Evolutionary conservation across 2,329 filamentous ascomycete species (phyloP).

Genomic region (Hymenoscyphus albidus): DNA sequence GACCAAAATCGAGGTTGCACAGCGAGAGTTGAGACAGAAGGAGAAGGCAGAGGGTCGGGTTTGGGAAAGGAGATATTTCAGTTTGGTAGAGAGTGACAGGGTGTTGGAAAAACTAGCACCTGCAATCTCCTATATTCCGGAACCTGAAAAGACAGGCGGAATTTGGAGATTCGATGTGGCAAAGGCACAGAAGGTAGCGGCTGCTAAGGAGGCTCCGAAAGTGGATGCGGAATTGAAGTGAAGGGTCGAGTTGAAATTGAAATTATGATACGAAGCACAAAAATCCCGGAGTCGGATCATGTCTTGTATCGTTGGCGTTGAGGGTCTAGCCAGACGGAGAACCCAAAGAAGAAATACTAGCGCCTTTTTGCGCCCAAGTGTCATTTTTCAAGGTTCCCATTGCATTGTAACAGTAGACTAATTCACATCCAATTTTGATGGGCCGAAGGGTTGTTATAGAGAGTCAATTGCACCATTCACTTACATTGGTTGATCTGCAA

Average conservation of each 20-base stretch:
- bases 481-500: background rate
- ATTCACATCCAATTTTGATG: background rate
- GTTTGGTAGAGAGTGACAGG: slow-evolving; percentile 44
- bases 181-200: slow-evolving; percentile 26
- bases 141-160: slow-evolving; percentile 63
- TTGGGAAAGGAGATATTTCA: slow-evolving; percentile 87
- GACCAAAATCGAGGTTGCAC: slow-evolving; percentile 82
- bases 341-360: background rate
- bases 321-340: slow-evolving; percentile 1
- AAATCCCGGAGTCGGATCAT: background rate
- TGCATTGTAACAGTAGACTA: background rate
- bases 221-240: slow-evolving; percentile 7
- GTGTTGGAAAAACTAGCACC: slow-evolving; percentile 42
- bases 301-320: background rate
- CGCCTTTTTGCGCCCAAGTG: background rate
- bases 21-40: slow-evolving; percentile 70
- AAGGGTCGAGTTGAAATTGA: background rate
- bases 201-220: background rate
- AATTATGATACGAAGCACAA: background rate
- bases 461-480: background rate
- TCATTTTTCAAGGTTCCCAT: background rate
- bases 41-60: slow-evolving; percentile 70
- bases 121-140: slow-evolving; percentile 38
- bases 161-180: slow-evolving; percentile 63
- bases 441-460: background rate